Percentiles rank a stretch among this genome's conserved stretches.
Evolutionary conservation across 2,329 filamentous ascomycete species (phyloP).

Genomic region (Penicillium sp.): DNA sequence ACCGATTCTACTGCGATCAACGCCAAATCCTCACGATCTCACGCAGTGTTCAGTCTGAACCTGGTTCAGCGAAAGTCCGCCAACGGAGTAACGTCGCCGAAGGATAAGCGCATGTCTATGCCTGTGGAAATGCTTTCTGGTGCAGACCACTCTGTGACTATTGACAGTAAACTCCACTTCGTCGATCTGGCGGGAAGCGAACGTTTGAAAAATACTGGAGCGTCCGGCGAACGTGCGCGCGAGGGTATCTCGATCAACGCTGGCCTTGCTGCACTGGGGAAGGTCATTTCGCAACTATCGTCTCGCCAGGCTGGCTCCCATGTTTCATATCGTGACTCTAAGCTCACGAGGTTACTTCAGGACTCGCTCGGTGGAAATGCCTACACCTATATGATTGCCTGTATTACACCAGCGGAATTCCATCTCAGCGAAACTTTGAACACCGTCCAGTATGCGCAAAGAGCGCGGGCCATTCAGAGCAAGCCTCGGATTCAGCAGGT

Average conservation of each 20-base stretch:
- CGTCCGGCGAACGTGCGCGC: constrained; percentile 89
- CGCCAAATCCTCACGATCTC: constrained; percentile 94
- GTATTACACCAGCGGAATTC: constrained; percentile 95
- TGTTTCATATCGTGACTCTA: constrained; percentile 98
- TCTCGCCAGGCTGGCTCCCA: constrained; percentile 85
- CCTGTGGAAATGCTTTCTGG: constrained; percentile 77
- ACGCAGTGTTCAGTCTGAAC: constrained; percentile 96
- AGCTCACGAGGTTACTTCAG: constrained; percentile 90
- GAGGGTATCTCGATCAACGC: constrained; percentile 99
- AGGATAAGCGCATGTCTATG: constrained; percentile 86
- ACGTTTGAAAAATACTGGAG: constrained; percentile 93
- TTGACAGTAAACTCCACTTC: constrained; percentile 98
- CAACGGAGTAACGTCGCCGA: constrained; percentile 52
- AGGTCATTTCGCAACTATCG: constrained; percentile 97
- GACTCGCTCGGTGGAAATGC: constrained; percentile 96
- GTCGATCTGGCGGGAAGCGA: constrained; percentile 97
- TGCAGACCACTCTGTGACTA: constrained; percentile 71
- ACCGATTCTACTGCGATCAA: constrained; percentile 98
- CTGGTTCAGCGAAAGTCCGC: constrained; percentile 75
- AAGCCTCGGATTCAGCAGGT: constrained; percentile 95
- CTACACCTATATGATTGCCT: constrained; percentile 99
- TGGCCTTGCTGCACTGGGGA: constrained; percentile 89
- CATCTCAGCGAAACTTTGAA: constrained; percentile 97
- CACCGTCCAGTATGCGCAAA: constrained; percentile 95
- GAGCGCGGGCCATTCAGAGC: constrained; percentile 94